A percentile compares a stretch with the other conserved stretches of the same genome.
Evolutionary conservation across 1,139 yeast genomes (phyloP).

Genomic region (Blastobotrys petasosporus): DNA sequence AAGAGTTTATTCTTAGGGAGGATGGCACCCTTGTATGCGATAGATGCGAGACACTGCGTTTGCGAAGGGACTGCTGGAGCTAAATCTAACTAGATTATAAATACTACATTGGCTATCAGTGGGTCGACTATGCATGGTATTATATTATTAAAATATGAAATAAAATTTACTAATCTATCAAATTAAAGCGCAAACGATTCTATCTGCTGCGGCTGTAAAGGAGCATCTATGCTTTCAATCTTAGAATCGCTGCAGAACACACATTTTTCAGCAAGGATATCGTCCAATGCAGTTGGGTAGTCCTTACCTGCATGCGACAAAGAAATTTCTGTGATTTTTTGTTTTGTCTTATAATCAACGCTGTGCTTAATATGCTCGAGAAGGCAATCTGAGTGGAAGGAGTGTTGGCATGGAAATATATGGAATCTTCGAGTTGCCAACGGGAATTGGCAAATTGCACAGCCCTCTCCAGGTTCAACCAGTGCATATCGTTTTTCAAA

Average conservation of each 20-base stretch:
- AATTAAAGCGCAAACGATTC: slow-evolving; percentile 4
- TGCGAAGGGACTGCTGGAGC: slow-evolving; percentile 26
- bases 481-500: slow-evolving; percentile 47
- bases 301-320: slow-evolving; percentile 30
- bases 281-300: slow-evolving; percentile 47
- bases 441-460: slow-evolving; percentile 63
- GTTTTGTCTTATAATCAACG: slow-evolving; percentile 63
- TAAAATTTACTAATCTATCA: neutral
- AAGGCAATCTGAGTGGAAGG: slow-evolving; percentile 84
- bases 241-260: slow-evolving; percentile 72
- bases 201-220: slow-evolving; percentile 29
- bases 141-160: no score
- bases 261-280: slow-evolving; percentile 61
- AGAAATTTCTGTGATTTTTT: slow-evolving; percentile 52
- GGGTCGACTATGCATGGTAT: neutral
- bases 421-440: slow-evolving; percentile 68
- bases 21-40: slow-evolving; percentile 33
- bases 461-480: slow-evolving; percentile 80
- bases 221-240: slow-evolving; percentile 64
- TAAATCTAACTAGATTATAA: slow-evolving; percentile 1
- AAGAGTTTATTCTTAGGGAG: slow-evolving; percentile 31
- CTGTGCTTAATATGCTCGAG: slow-evolving; percentile 54
- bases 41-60: slow-evolving; percentile 27
- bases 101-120: neutral
- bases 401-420: slow-evolving; percentile 85